Base-by-base conservation (phyloP, 1,284 basidiomycete genomes). In the Xanthoconium separans region DNA sequence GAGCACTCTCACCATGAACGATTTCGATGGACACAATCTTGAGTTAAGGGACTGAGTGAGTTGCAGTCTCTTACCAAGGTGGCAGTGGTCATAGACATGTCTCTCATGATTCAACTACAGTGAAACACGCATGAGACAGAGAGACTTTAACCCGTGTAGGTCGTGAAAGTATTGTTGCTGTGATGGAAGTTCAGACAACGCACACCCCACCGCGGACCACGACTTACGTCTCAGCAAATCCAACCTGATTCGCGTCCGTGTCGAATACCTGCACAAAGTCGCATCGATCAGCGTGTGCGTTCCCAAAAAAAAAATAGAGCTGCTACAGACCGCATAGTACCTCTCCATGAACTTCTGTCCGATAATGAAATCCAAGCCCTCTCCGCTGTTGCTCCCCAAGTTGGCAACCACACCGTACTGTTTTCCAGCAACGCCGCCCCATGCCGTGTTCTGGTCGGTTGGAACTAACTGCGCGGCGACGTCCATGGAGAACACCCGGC, bases 311-410 rank as follows among this genome's bases (percentile, higher is more conserved):
- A 22, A 29, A 22, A n/a, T 9, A 8, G 16, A n/a, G 11, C 13
- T 15, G 15, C 13, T 16, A 20, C 47, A 13, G 12, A 51, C 52
- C 13, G 47, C 36, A 58, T 70, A 68, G 41, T 55, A 71, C 18
- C 58, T 67, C 53, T 71, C 60, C 54, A 68, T 58, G 52, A 71
- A 71, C 39, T 56, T 66, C 16, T 64, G 54, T 44, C 64, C 69
- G 3, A 71, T 10, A 11, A 56, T 44, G 50, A 68, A 71, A 41
- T 61, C 66, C 0, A 69, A 24, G 3, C 69, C 62, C 11, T 40
- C 1, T 6, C 52, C 50, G 7, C 61, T 66, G 18, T 6, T 4
- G 20, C 0, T 22, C 16, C 60, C 60, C 34, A 55, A 2, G 29
- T 39, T 52, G 18, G 9, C 20, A 13, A 68, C 40, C 4, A 58